A percentile compares a stretch with the other conserved stretches of the same genome.
Conservation (phyloP, 2,329 filamentous ascomycete species). For the Rutstroemia sydowiana region DNA sequence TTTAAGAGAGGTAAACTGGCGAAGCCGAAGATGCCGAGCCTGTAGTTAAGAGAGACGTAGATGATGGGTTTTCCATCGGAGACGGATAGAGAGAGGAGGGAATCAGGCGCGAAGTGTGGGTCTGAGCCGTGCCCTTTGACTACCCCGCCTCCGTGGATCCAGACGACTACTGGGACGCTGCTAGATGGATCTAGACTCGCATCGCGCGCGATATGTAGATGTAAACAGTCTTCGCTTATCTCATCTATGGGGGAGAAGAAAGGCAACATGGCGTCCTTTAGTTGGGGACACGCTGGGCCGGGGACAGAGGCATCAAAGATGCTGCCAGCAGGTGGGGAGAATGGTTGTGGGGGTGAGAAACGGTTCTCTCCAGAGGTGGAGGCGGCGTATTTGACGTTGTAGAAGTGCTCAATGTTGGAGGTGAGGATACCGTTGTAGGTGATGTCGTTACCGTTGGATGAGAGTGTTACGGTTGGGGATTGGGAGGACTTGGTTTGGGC, state of each 20-base stretch:
- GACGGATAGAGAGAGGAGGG: not conserved
- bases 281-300: conserved; percentile 6
- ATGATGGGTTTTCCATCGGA: conserved; percentile 5
- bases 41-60: conserved; percentile 3
- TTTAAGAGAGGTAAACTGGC: not conserved
- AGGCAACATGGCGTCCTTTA: conserved; percentile 1
- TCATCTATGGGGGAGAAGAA: conserved; percentile 1
- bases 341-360: conserved; percentile 5
- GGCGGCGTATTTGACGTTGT: conserved; percentile 1
- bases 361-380: not conserved
- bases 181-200: not conserved
- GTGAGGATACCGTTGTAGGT: too few species aligned
- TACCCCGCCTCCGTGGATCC: conserved; percentile 3
- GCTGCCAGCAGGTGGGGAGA: not conserved
- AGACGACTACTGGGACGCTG: conserved; percentile 7
- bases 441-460: too few species aligned
- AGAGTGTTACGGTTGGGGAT: too few species aligned
- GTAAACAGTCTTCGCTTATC: conserved; percentile 6
- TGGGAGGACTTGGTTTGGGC: too few species aligned
- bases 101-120: not conserved
- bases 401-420: conserved; percentile 7
- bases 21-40: conserved; percentile 9
- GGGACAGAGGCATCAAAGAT: conserved; percentile 1
- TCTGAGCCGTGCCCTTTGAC: conserved; percentile 4
- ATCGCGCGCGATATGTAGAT: conserved; percentile 5